A percentile compares a stretch with the other conserved stretches of the same genome.
phyloP scores from a whole-genome alignment of 148 eudicot genomes.

The Persicaria tinctoria region DNA sequence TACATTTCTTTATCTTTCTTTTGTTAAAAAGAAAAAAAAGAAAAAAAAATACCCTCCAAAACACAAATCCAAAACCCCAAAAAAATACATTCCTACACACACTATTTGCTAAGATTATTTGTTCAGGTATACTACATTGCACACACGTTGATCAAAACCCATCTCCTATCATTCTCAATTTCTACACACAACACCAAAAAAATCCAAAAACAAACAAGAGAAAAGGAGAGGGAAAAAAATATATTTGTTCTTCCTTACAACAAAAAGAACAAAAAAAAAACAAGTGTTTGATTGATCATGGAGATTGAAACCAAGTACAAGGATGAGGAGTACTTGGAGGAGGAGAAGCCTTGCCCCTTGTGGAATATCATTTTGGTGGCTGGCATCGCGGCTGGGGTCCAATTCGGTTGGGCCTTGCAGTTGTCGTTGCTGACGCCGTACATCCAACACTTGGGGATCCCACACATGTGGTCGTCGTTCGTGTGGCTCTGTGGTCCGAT shows the following conservation, averaged over 20 bases:
- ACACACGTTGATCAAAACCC: background rate
- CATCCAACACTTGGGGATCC: conserved; percentile 33
- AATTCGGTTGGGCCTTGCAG: conserved; percentile 36
- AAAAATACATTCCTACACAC: background rate
- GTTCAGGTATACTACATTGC: background rate
- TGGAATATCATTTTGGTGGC: conserved; percentile 28
- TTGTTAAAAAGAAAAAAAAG: background rate
- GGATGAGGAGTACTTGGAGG: conserved; percentile 4
- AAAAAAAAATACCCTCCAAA: background rate
- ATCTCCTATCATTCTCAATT: no score
- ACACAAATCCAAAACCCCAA: background rate
- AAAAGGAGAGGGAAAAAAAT: background rate
- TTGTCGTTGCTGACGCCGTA: conserved; percentile 35
- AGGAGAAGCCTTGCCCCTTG: conserved; percentile 9
- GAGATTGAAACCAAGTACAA: conserved; percentile 5
- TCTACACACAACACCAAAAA: background rate
- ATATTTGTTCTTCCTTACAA: no score
- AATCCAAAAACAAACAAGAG: background rate
- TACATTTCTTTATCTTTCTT: background rate
- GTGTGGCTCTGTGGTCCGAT: conserved; percentile 94
- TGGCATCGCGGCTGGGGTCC: conserved; percentile 30
- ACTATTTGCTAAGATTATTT: background rate
- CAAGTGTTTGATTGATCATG: background rate
- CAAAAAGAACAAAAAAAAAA: no score
- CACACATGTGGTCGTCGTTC: conserved; percentile 53